Percentiles rank a stretch among this genome's conserved stretches.
Evolutionary conservation across 495 filamentous ascomycete species (phyloP).

Genomic region (Penicillium taxi): DNA sequence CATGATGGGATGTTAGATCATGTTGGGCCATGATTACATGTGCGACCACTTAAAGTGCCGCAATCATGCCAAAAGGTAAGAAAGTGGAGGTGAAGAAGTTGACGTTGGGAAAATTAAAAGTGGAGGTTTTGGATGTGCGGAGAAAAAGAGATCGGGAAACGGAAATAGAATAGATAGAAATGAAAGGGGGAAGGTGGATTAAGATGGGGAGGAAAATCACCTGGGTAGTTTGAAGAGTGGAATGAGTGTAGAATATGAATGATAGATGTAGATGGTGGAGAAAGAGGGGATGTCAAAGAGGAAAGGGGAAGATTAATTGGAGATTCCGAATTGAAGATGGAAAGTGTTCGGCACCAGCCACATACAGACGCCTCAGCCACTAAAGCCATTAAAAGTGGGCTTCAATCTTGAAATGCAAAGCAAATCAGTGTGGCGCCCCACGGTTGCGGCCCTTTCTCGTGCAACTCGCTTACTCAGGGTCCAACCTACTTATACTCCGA

Average conservation of each 20-base stretch:
- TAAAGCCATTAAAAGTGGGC: not conserved
- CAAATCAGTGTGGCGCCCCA: constrained; percentile 4
- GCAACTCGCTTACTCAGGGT: constrained; percentile 7
- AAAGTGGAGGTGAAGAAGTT: constrained; percentile 16
- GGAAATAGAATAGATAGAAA: not conserved
- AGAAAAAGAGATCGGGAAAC: constrained; percentile 3
- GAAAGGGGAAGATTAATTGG: not conserved
- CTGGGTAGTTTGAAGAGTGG: too few relatives aligned
- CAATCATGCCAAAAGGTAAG: constrained; percentile 31
- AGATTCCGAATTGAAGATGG: not conserved
- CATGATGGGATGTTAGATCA: constrained; percentile 76
- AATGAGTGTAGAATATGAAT: too few relatives aligned
- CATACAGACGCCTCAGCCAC: not conserved
- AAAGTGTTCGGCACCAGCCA: constrained; percentile 11
- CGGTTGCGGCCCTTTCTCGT: constrained; percentile 6
- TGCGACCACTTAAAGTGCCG: constrained; percentile 32
- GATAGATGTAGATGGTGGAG: constrained; percentile 1
- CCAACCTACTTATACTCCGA: too few relatives aligned
- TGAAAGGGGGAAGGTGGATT: too few relatives aligned
- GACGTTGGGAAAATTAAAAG: constrained; percentile 26
- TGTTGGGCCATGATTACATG: constrained; percentile 45
- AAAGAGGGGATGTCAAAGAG: constrained; percentile 1
- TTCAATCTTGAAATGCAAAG: constrained; percentile 3
- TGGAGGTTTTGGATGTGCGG: constrained; percentile 8
- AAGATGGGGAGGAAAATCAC: too few relatives aligned